These are phyloP conservation scores for Pachysolen tannophilus DNA, from an alignment of 805 yeast species.

Conservation along the genomic window DNA sequence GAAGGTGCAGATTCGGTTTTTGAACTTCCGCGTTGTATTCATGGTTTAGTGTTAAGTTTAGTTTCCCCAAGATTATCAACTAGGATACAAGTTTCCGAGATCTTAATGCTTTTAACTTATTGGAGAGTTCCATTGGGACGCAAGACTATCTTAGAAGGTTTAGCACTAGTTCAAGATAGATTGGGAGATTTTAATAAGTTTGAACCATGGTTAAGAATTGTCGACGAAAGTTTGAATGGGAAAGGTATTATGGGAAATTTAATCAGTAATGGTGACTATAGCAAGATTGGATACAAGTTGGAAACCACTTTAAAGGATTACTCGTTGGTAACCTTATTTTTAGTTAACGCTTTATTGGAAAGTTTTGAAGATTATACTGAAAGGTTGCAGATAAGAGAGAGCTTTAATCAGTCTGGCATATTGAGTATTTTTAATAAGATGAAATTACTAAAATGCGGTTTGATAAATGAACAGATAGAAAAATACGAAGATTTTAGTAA, in stretches of 20 bases:
- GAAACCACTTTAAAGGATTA: constrained; percentile 30
- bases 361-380: constrained; percentile 34
- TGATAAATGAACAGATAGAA: constrained; percentile 57
- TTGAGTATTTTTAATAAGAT: constrained; percentile 36
- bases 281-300: not conserved
- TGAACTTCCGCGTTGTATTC: constrained; percentile 37
- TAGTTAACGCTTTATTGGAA: constrained; percentile 47
- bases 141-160: constrained; percentile 21
- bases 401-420: constrained; percentile 2
- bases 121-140: constrained; percentile 22
- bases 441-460: constrained; percentile 45
- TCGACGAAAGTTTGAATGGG: constrained; percentile 53
- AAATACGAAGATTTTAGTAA: constrained; percentile 50
- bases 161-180: constrained; percentile 28
- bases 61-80: constrained; percentile 70
- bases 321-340: constrained; percentile 58
- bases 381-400: not conserved
- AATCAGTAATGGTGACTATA: not conserved
- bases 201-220: constrained; percentile 63
- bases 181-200: constrained; percentile 36
- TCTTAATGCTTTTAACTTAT: constrained; percentile 43
- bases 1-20: constrained; percentile 53
- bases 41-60: constrained; percentile 64
- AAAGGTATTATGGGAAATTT: not conserved
- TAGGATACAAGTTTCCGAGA: constrained; percentile 72